Evolutionary conservation across 192 early-diverging fungal species (phyloP).

Genomic region (Coemansia sp.): DNA sequence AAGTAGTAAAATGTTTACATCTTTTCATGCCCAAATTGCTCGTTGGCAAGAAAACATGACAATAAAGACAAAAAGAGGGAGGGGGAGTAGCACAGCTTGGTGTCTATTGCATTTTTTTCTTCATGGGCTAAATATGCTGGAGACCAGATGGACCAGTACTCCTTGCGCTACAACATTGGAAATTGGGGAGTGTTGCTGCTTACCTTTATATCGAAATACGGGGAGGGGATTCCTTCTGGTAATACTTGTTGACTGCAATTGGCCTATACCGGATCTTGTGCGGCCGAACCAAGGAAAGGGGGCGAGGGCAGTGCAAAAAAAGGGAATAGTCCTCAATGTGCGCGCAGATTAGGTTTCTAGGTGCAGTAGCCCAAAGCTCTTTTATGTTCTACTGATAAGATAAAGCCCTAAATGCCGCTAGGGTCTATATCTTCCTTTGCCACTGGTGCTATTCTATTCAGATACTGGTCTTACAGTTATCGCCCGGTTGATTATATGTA

Average conservation of each 20-base stretch:
- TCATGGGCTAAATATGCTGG: background rate
- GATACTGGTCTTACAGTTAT: background rate
- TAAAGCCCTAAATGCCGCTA: background rate
- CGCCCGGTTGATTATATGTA: background rate
- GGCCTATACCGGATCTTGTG: background rate
- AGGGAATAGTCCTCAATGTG: background rate
- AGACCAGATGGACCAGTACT: background rate
- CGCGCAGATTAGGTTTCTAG: background rate
- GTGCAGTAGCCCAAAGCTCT: background rate
- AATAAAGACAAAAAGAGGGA: background rate
- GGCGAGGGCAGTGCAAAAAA: background rate
- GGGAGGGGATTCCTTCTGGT: background rate
- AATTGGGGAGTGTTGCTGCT: background rate
- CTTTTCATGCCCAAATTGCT: constrained; percentile 3
- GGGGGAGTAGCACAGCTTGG: background rate
- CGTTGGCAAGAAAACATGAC: constrained; percentile 2
- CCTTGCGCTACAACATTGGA: background rate
- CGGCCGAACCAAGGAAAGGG: constrained; percentile 4
- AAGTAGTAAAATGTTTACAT: constrained; percentile 9
- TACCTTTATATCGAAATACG: background rate
- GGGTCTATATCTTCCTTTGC: background rate
- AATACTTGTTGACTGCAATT: constrained; percentile 3
- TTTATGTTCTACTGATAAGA: constrained; percentile 4
- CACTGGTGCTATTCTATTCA: background rate
- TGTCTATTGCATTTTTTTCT: background rate